phyloP scores from a whole-genome alignment of 306 rosid species.

The Quercus mongolica region DNA sequence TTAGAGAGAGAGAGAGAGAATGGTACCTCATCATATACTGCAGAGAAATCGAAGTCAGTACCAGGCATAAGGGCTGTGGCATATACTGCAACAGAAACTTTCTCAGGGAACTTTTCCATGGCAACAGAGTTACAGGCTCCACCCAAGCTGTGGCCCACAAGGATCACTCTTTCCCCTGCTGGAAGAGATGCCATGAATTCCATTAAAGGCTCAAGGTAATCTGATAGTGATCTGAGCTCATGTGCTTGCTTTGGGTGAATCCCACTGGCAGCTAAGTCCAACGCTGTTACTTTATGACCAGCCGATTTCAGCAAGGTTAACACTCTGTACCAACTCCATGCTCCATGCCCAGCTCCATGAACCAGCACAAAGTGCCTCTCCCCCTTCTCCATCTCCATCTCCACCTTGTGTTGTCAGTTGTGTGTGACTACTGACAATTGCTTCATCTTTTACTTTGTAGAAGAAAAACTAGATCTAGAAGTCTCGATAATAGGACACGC shows the following conservation, averaged over 20 bases:
- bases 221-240: slow-evolving; percentile 27
- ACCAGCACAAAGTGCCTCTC: slow-evolving; percentile 45
- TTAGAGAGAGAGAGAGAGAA: not conserved
- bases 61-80: slow-evolving; percentile 34
- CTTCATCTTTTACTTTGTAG: too few relatives aligned
- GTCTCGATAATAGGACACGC: too few relatives aligned
- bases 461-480: too few relatives aligned
- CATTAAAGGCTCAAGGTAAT: slow-evolving; percentile 44
- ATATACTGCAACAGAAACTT: slow-evolving; percentile 45
- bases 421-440: too few relatives aligned
- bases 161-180: slow-evolving; percentile 38
- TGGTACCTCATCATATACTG: not conserved
- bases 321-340: slow-evolving; percentile 66
- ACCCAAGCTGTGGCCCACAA: slow-evolving; percentile 61
- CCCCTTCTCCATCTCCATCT: not conserved
- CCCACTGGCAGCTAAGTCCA: slow-evolving; percentile 60
- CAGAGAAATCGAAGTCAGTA: slow-evolving; percentile 1
- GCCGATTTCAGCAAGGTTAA: slow-evolving; percentile 23
- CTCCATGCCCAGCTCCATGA: slow-evolving; percentile 64
- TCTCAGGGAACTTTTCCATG: slow-evolving; percentile 57
- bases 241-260: slow-evolving; percentile 31
- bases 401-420: too few relatives aligned
- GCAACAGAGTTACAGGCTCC: slow-evolving; percentile 42
- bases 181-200: slow-evolving; percentile 32
- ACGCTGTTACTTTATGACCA: slow-evolving; percentile 45